These are phyloP conservation scores for Brassica incana DNA, from an alignment of 345 rosid species.

Conservation along the genomic window DNA sequence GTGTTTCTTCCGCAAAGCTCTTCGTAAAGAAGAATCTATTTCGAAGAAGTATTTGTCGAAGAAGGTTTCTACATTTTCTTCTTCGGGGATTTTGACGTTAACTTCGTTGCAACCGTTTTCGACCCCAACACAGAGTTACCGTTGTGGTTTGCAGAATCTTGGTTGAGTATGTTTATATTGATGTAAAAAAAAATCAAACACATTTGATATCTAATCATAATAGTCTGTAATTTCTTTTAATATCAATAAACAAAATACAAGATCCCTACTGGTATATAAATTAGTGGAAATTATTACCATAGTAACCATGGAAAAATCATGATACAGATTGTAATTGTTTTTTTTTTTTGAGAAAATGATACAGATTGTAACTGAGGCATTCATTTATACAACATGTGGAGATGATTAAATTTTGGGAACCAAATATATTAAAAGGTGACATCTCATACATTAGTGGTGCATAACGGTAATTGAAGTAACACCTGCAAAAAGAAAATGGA, in stretches of 20 bases:
- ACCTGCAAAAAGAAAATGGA: conserved; percentile 14
- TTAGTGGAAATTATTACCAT: background rate
- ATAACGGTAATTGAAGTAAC: background rate
- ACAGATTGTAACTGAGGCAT: background rate
- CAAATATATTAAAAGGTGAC: background rate
- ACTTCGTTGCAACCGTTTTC: too few species aligned
- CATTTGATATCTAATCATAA: background rate
- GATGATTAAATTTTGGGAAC: background rate
- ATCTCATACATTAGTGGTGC: background rate
- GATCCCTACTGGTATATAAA: background rate
- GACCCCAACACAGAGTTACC: too few species aligned
- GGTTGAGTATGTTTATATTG: too few species aligned
- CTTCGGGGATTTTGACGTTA: too few species aligned
- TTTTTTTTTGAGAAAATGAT: background rate
- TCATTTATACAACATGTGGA: background rate
- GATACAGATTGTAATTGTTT: background rate
- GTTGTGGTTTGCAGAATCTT: too few species aligned
- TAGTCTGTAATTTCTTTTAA: background rate
- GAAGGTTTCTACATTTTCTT: too few species aligned
- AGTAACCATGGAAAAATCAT: background rate
- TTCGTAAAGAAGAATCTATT: too few species aligned
- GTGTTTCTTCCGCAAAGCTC: too few species aligned
- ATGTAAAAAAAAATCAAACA: too few species aligned
- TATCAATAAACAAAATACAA: background rate
- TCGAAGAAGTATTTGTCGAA: too few species aligned